These are phyloP conservation scores for Lentithecium fluviatile DNA, from an alignment of 495 filamentous ascomycete genomes.

Conservation along the genomic window DNA sequence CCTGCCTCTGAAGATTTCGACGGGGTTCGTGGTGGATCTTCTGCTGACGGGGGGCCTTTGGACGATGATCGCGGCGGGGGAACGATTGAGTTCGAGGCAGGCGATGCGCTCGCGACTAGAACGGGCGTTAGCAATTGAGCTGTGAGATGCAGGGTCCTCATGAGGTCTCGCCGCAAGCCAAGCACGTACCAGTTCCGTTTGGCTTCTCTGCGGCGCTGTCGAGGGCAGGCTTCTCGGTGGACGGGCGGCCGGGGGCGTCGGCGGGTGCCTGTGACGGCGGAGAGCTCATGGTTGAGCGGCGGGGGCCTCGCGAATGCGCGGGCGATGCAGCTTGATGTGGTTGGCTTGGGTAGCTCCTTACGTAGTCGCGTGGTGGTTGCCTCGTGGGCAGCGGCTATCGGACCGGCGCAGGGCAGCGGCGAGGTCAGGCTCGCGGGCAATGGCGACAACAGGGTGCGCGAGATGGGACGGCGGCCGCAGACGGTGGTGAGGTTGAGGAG, in stretches of 20 bases:
- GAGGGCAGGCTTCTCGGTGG: conserved; percentile 33
- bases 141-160: background rate
- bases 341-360: conserved; percentile 26
- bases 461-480: background rate
- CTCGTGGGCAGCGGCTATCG: conserved; percentile 17
- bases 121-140: background rate
- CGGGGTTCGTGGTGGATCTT: conserved; percentile 19
- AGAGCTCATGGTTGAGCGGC: conserved; percentile 52
- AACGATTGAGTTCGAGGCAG: conserved; percentile 11
- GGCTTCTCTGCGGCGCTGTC: conserved; percentile 16
- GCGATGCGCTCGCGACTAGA: background rate
- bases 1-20: conserved; percentile 24
- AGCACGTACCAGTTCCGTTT: conserved; percentile 31
- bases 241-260: conserved; percentile 33
- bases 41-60: conserved; percentile 24
- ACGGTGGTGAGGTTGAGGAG: conserved; percentile 7
- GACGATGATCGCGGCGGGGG: conserved; percentile 34
- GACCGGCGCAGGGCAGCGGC: too few relatives aligned
- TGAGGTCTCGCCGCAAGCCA: background rate
- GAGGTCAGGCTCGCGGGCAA: too few relatives aligned
- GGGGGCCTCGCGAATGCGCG: conserved; percentile 9
- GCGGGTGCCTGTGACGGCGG: conserved; percentile 44
- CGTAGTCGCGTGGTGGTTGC: conserved; percentile 32
- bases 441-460: background rate
- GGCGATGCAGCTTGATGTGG: conserved; percentile 2